Evolutionary conservation across 1,284 basidiomycete species (phyloP), one percentile per base, ranked within the genome.

Genomic region (Apiotrichum siamense): DNA sequence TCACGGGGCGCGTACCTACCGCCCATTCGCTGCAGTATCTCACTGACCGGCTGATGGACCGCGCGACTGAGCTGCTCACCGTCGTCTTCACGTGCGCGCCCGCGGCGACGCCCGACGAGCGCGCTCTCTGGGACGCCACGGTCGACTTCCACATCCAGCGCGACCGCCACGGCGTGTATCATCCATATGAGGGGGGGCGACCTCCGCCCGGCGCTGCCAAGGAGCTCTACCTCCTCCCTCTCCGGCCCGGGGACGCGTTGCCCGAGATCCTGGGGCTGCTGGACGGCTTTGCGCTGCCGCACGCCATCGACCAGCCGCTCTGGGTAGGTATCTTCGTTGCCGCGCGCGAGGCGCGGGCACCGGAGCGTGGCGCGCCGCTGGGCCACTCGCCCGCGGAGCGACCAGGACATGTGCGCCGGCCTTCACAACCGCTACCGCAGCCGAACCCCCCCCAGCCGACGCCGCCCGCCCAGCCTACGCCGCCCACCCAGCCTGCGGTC

Each of bases 241-340:
- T 96, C 7, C 76, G 80, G 18, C 79, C 86, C 15, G 77, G 75
- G 24, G 81, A 86, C 44, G 77, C 84, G 0, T 72, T 88, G 0
- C 92, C 91, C 0, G 89, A 93, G 52, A 90, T 85, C 62, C 80
- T 93, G 55, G 87, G 92, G 59, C 77, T 94, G 2, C 74, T 94
- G 47, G 90, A 93, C 62, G 80, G 86, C n/a, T 78, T 88, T 48
- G 77, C 77, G 44, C 69, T 97, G 0, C 85, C 88, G 7, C 21
- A 25, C 11, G 67, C 74, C 13, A 79, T 90, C 18, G 78, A 69
- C 17, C 66, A 75, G 10, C 81, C 88, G 62, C 82, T 86, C 49
- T 77, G 94, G 40, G 74, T 96, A 29, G 88, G 86, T 33, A 81
- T 94, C 15, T 90, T 89, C 80, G 80, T 94, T 10, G 77, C 88